Conservation (phyloP, 768 basidiomycete genomes). For the Phallus indusiatus region DNA sequence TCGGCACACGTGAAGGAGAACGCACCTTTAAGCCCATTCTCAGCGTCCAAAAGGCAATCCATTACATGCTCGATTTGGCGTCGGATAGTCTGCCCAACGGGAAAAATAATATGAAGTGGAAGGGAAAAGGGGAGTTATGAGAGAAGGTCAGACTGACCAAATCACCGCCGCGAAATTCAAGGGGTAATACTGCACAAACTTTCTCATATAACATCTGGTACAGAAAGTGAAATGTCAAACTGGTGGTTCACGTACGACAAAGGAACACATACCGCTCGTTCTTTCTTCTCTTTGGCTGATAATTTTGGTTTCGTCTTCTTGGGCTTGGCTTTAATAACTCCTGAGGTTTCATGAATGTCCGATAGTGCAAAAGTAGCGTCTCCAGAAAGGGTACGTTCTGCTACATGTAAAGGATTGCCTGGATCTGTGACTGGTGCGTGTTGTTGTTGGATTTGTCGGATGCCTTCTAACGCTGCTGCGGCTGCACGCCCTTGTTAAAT, state of each 20-base stretch:
- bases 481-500: conserved; percentile 47
- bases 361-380: conserved; percentile 20
- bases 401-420: conserved; percentile 8
- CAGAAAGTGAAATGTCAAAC: conserved; percentile 32
- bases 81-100: conserved; percentile 46
- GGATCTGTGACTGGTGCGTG: conserved; percentile 16
- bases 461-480: conserved; percentile 42
- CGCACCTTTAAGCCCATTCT: conserved; percentile 52
- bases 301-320: conserved; percentile 54
- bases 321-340: conserved; percentile 28
- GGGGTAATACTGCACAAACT: conserved; percentile 64
- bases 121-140: background rate
- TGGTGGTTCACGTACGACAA: background rate
- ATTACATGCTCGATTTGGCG: conserved; percentile 76
- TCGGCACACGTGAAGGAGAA: conserved; percentile 1
- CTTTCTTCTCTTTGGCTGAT: conserved; percentile 76
- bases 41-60: conserved; percentile 59
- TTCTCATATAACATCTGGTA: conserved; percentile 42
- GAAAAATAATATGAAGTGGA: background rate
- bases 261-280: conserved; percentile 46
- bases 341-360: conserved; percentile 24
- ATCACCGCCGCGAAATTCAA: conserved; percentile 87
- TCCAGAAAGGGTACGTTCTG: conserved; percentile 1
- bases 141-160: conserved; percentile 41
- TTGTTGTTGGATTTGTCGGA: conserved; percentile 21